Evolutionary conservation across 2,329 filamentous ascomycete genomes (phyloP).

Genomic region (Phaeosphaeria sp.): DNA sequence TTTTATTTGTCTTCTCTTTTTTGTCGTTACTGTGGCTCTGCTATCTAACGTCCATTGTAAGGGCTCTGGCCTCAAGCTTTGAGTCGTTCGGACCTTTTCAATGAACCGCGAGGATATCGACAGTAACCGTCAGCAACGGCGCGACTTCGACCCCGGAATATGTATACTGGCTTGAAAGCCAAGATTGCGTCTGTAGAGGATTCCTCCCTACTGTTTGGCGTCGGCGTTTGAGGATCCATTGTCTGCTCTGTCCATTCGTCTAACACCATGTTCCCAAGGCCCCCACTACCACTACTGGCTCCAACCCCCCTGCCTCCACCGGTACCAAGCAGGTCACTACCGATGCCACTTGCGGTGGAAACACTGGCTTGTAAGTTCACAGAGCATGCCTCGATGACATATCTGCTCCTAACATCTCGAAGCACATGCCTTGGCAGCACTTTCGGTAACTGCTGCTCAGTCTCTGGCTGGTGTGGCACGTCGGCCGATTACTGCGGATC

Average conservation of each 20-base stretch:
- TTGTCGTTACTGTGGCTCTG: conserved; percentile 8
- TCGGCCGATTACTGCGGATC: conserved; percentile 36
- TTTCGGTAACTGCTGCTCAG: conserved; percentile 55
- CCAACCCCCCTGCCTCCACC: conserved; percentile 17
- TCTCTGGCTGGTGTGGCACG: conserved; percentile 40
- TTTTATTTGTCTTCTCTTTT: conserved; percentile 7
- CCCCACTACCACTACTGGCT: conserved; percentile 3
- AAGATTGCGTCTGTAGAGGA: conserved; percentile 3
- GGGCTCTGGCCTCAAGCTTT: conserved; percentile 11
- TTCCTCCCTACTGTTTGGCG: conserved; percentile 4
- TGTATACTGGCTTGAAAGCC: conserved; percentile 4
- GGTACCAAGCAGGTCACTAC: conserved; percentile 42
- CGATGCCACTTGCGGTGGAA: conserved; percentile 52
- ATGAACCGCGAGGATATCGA: conserved; percentile 4
- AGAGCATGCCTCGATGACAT: neutral
- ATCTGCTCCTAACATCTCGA: neutral
- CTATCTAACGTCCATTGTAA: conserved; percentile 20
- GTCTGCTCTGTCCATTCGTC: conserved; percentile 6
- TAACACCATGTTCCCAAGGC: conserved; percentile 10
- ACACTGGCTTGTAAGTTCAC: conserved; percentile 36
- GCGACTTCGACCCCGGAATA: conserved; percentile 1
- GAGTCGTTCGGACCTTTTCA: conserved; percentile 3
- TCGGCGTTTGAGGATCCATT: conserved; percentile 7
- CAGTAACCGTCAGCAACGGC: conserved; percentile 2
- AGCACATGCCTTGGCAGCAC: conserved; percentile 50